Base-by-base conservation (phyloP, 2,329 filamentous ascomycete species). In the Metarhizium brunneum region DNA sequence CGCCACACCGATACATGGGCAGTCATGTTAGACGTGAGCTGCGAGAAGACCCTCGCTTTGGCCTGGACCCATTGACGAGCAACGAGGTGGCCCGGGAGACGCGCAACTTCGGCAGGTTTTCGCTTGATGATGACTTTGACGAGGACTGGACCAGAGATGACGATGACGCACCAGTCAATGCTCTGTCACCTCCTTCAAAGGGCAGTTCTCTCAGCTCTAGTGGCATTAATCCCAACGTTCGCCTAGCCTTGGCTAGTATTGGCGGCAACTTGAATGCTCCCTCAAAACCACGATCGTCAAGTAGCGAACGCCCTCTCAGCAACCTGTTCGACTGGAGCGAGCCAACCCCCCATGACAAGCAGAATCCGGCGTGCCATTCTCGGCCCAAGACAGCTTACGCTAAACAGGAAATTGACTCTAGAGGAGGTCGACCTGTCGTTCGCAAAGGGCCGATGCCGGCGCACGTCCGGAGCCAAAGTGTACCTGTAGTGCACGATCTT, bases 271-370 rank as follows among this genome's bases (percentile, higher is more conserved):
- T 68, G 16, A 68, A 67, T 47, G 64, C 40, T 53, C 56, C 36
- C 56, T 61, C 58, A 49, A 42, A 50, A 30, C 56, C 61, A 11
- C 60, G 56, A 49, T 60, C 50, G 16, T 47, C 36, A 20, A 57
- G 49, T 5, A 57, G 62, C 47, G 80, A 85, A 54, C 76, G 82
- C 14, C 80, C 81, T 2, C 73, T 81, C 58, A 88, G 86, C 68
- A 91, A 80, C 61, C 74, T 92, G 3, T 92, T 92, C 63, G 88
- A 92, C 68, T 90, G 87, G 87, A 84, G 85, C 50, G 88, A 92
- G 67, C 78, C 85, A 14, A 71, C 80, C 30, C 71, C 75, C 6
- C 75, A 81, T 57, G 86, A 88, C 29, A 87, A 84, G 69, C 71
- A 76, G 53, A 81, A 86, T 50, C 70, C 73, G 16, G 80, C 78